These are phyloP conservation scores for Phyllostachys edulis DNA, from an alignment of 176 grass and related monocot genomes.

Conservation along the genomic window DNA sequence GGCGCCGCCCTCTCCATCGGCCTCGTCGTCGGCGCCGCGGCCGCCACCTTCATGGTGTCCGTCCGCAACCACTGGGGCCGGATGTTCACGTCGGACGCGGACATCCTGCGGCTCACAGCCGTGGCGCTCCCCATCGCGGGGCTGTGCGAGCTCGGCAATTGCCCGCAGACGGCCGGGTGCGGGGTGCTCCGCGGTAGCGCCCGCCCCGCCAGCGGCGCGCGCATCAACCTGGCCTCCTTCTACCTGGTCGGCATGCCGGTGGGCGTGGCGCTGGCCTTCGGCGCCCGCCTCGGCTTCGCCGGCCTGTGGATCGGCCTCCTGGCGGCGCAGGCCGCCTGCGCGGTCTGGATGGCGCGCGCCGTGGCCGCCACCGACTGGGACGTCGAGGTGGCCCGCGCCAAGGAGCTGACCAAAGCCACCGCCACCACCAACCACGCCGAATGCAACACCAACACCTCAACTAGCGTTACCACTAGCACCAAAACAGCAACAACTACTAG, in stretches of 20 bases:
- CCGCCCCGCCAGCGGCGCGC: constrained; percentile 60
- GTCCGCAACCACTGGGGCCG: constrained; percentile 67
- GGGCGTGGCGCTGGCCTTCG: constrained; percentile 64
- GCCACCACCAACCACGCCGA: constrained; percentile 9
- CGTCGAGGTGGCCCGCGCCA: constrained; percentile 65
- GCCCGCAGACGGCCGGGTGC: constrained; percentile 89
- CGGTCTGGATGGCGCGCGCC: constrained; percentile 62
- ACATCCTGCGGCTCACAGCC: constrained; percentile 66
- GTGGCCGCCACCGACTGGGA: constrained; percentile 74
- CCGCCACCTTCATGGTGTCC: constrained; percentile 73
- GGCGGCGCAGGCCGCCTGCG: constrained; percentile 78
- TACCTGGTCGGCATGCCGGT: constrained; percentile 98
- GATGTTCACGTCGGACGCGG: constrained; percentile 73
- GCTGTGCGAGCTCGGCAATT: constrained; percentile 95
- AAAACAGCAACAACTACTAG: background rate
- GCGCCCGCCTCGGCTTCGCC: constrained; percentile 63
- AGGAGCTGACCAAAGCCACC: constrained; percentile 55
- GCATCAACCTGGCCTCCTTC: constrained; percentile 91
- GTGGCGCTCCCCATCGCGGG: constrained; percentile 89
- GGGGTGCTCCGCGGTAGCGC: constrained; percentile 89
- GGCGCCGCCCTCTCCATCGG: constrained; percentile 51
- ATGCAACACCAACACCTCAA: background rate
- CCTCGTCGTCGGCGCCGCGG: constrained; percentile 42
- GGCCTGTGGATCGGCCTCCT: constrained; percentile 93
- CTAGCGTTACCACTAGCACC: constrained; percentile 10